Percentiles rank a stretch among this genome's conserved stretches.
Conservation (phyloP, 2,329 filamentous ascomycete species). For the Elsinoe australis region DNA sequence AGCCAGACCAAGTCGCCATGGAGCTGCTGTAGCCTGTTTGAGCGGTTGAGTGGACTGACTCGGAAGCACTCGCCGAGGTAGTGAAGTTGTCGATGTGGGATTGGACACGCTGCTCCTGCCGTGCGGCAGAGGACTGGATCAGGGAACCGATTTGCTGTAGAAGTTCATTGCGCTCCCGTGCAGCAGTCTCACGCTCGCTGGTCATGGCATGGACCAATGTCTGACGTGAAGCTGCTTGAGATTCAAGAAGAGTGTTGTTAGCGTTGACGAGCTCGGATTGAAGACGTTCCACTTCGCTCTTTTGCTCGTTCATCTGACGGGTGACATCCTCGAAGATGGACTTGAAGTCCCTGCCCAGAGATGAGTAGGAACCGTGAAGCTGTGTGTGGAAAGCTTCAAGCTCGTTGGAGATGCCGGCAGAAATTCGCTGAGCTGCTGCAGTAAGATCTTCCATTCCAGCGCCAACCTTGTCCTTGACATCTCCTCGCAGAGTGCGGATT, state of each 20-base stretch:
- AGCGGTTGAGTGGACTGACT: conserved; percentile 50
- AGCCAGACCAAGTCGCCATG: conserved; percentile 67
- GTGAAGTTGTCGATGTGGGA: conserved; percentile 59
- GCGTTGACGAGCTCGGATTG: conserved; percentile 64
- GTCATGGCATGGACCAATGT: conserved; percentile 62
- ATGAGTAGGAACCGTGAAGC: conserved; percentile 76
- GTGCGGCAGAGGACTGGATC: conserved; percentile 64
- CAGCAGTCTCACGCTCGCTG: conserved; percentile 66
- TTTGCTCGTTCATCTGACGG: conserved; percentile 66
- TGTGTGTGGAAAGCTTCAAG: conserved; percentile 75
- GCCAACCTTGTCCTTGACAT: conserved; percentile 78
- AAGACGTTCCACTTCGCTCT: conserved; percentile 65
- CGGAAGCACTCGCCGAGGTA: conserved; percentile 36
- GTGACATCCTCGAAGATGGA: conserved; percentile 73
- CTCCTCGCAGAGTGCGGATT: conserved; percentile 80
- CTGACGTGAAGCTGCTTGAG: conserved; percentile 59
- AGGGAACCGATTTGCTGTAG: conserved; percentile 70
- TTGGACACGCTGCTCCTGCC: conserved; percentile 63
- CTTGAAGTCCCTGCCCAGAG: conserved; percentile 80
- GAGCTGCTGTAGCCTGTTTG: conserved; percentile 59
- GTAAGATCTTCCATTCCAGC: conserved; percentile 78
- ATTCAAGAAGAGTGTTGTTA: conserved; percentile 58
- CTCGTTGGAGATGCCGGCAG: conserved; percentile 79
- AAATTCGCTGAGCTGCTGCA: conserved; percentile 76
- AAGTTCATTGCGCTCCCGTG: conserved; percentile 65